A percentile compares a stretch with the other conserved stretches of the same genome.
These are phyloP conservation scores for Ceratonia siliqua DNA, from an alignment of 306 rosid genomes.

Conservation along the genomic window DNA sequence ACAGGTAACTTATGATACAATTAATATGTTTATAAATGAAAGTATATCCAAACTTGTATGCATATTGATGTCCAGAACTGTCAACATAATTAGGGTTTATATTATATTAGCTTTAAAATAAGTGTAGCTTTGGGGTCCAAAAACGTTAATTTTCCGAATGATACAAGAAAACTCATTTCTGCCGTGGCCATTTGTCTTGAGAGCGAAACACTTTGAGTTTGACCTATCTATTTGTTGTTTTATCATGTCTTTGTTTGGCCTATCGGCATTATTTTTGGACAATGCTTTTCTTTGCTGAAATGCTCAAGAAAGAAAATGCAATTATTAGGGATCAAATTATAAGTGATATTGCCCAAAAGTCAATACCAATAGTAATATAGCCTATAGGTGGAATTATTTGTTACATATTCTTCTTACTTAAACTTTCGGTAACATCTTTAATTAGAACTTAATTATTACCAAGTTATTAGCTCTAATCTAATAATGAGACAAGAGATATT, in stretches of 20 bases:
- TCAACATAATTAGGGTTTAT: background rate
- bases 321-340: no score
- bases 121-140: background rate
- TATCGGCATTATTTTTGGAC: background rate
- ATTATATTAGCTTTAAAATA: background rate
- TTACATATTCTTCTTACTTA: no score
- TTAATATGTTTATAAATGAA: background rate
- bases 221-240: no score
- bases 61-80: conserved; percentile 1
- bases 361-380: no score
- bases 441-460: no score
- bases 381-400: no score
- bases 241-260: background rate
- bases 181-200: no score
- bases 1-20: background rate
- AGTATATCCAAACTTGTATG: background rate
- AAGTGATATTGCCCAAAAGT: no score
- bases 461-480: no score
- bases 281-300: background rate
- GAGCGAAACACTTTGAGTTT: background rate
- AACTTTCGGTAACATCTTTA: no score
- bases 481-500: no score
- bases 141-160: background rate
- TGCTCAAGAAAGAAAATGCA: background rate
- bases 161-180: no score